phyloP scores from a whole-genome alignment of 1,284 basidiomycete genomes.

The Puccinia hordei region DNA sequence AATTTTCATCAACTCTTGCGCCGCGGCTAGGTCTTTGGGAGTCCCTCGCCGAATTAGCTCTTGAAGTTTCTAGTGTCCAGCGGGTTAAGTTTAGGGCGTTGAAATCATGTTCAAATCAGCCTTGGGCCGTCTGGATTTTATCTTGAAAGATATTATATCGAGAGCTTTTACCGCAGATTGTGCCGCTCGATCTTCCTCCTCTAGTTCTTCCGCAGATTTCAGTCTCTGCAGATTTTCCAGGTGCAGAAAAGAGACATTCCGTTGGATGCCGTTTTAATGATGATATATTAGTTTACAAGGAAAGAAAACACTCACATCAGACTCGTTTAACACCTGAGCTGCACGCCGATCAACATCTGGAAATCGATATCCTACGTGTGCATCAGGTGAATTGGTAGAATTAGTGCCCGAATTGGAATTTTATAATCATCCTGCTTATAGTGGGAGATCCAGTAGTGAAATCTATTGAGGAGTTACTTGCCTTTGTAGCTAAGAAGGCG shows the following conservation, averaged over 20 bases:
- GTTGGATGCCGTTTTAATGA: background rate
- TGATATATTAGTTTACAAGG: background rate
- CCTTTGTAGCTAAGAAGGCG: slow-evolving; percentile 89
- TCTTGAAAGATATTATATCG: background rate
- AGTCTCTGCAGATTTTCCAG: slow-evolving; percentile 66
- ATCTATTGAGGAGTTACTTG: slow-evolving; percentile 55
- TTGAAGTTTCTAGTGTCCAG: slow-evolving; percentile 74
- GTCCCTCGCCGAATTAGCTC: slow-evolving; percentile 95
- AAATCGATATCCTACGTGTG: slow-evolving; percentile 75
- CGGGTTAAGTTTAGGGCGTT: background rate
- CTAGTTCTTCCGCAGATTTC: slow-evolving; percentile 93
- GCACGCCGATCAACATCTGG: slow-evolving; percentile 67
- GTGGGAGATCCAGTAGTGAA: background rate
- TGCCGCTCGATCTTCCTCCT: slow-evolving; percentile 90
- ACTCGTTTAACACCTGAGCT: slow-evolving; percentile 62
- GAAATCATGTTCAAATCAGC: background rate
- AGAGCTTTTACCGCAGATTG: slow-evolving; percentile 72
- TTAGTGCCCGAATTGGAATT: background rate
- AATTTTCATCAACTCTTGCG: slow-evolving; percentile 96
- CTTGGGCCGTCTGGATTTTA: background rate
- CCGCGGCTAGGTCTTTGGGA: slow-evolving; percentile 88
- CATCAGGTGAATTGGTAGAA: slow-evolving; percentile 8
- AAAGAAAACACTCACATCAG: slow-evolving; percentile 62
- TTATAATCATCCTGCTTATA: background rate
- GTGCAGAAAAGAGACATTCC: background rate